Evolutionary conservation across 2,329 filamentous ascomycete genomes (phyloP).

Genomic region (Chaetoscypha palmicola): DNA sequence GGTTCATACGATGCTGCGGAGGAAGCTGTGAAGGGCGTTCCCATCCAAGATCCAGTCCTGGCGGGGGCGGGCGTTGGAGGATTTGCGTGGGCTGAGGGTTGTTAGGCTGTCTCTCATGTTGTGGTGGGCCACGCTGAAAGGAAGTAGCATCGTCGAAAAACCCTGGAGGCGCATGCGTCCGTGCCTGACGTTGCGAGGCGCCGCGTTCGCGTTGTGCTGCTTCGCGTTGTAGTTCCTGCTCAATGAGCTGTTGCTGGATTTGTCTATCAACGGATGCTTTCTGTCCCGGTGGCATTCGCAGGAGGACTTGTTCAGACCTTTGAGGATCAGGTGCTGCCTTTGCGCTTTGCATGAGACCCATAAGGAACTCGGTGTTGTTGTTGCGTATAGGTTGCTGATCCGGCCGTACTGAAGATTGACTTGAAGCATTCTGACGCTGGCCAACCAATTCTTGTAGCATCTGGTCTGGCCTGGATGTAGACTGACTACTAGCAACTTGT

Average conservation of each 20-base stretch:
- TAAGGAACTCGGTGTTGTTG: slow-evolving; percentile 72
- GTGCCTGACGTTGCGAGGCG: slow-evolving; percentile 35
- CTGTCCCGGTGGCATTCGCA: slow-evolving; percentile 36
- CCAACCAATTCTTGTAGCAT: slow-evolving; percentile 54
- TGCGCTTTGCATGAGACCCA: slow-evolving; percentile 67
- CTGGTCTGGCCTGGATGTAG: slow-evolving; percentile 47
- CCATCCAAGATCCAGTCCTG: slow-evolving; percentile 50
- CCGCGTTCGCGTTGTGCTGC: slow-evolving; percentile 20
- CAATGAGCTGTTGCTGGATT: slow-evolving; percentile 35
- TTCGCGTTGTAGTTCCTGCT: slow-evolving; percentile 30
- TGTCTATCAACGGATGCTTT: slow-evolving; percentile 19
- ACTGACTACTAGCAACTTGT: slow-evolving; percentile 32
- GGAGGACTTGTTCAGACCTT: slow-evolving; percentile 45
- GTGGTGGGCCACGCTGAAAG: slow-evolving; percentile 23
- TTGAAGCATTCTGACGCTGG: slow-evolving; percentile 50
- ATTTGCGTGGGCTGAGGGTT: slow-evolving; percentile 54
- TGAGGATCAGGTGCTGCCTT: slow-evolving; percentile 44
- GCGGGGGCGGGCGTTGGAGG: slow-evolving; percentile 54
- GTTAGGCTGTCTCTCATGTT: slow-evolving; percentile 23
- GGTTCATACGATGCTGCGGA: slow-evolving; percentile 34
- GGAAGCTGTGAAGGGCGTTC: slow-evolving; percentile 32
- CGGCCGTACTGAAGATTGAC: slow-evolving; percentile 41
- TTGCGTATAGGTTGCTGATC: slow-evolving; percentile 39
- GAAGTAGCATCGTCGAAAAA: slow-evolving; percentile 28
- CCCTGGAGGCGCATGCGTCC: slow-evolving; percentile 25